These are phyloP conservation scores for Phaeodactylum tricornutum DNA, from an alignment of 108 stramenopile species.

Conservation along the genomic window DNA sequence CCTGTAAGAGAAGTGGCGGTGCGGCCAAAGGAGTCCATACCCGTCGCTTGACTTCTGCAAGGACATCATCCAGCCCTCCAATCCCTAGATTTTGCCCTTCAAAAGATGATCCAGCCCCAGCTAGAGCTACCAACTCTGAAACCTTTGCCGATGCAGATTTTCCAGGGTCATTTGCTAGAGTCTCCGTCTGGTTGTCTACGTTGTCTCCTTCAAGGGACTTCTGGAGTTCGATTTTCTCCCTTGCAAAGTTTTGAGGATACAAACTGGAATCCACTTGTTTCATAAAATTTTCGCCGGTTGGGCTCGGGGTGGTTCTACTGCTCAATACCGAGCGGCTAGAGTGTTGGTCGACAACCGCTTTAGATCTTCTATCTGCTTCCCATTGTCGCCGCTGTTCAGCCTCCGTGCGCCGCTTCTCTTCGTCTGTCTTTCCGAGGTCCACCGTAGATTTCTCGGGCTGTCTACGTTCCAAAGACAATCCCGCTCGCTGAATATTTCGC, in stretches of 20 bases:
- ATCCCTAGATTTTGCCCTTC: conserved; percentile 57
- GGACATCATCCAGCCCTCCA: conserved; percentile 78
- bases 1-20: conserved; percentile 55
- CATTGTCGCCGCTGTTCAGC: conserved; percentile 41
- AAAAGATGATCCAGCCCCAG: conserved; percentile 63
- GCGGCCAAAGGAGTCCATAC: conserved; percentile 83
- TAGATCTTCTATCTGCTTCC: conserved; percentile 31
- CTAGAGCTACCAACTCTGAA: conserved; percentile 59
- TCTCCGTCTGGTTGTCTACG: conserved; percentile 3
- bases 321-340: conserved; percentile 36
- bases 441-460: conserved; percentile 9
- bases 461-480: conserved; percentile 34
- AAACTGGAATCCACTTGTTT: conserved; percentile 6
- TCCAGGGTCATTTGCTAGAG: conserved; percentile 2
- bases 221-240: conserved; percentile 35
- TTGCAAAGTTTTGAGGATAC: conserved; percentile 19
- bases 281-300: conserved; percentile 38
- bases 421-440: conserved; percentile 34
- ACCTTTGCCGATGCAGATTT: conserved; percentile 30
- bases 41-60: conserved; percentile 60
- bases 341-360: conserved; percentile 7
- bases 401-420: conserved; percentile 17
- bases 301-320: conserved; percentile 8
- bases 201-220: conserved; percentile 13
- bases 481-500: conserved; percentile 51